phyloP scores from a whole-genome alignment of 2,329 filamentous ascomycete genomes.

The Aspergillus fischeri region DNA sequence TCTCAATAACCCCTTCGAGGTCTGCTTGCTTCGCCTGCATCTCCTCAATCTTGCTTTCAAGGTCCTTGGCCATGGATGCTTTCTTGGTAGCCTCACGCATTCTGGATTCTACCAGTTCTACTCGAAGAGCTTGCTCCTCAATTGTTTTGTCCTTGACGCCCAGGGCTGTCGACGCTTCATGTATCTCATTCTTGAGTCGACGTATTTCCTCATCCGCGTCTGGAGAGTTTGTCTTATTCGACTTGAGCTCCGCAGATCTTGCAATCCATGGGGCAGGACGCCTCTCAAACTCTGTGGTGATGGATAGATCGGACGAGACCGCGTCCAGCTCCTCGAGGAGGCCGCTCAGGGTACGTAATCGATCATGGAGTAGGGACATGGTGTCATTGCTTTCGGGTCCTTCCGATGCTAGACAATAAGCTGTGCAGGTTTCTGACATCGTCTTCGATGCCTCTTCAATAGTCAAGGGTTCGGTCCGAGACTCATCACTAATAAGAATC shows the following conservation, averaged over 20 bases:
- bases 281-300: constrained; percentile 75
- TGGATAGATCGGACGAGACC: constrained; percentile 65
- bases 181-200: constrained; percentile 72
- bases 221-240: constrained; percentile 73
- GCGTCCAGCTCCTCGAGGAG: constrained; percentile 67
- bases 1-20: constrained; percentile 29
- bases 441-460: constrained; percentile 62
- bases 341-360: constrained; percentile 60
- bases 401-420: constrained; percentile 24
- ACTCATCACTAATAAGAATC: constrained; percentile 65
- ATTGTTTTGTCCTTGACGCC: constrained; percentile 74
- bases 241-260: constrained; percentile 74
- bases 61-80: constrained; percentile 49
- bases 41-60: constrained; percentile 40
- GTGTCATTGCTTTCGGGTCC: constrained; percentile 49
- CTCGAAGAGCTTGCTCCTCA: constrained; percentile 83
- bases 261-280: constrained; percentile 75
- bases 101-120: constrained; percentile 83
- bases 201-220: constrained; percentile 83
- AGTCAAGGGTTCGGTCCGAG: constrained; percentile 62
- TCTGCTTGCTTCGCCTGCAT: constrained; percentile 32
- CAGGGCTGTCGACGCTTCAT: constrained; percentile 68
- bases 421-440: constrained; percentile 42
- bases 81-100: constrained; percentile 81
- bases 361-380: constrained; percentile 64